These are phyloP conservation scores for Arthroderma sp. DNA, from an alignment of 2,329 filamentous ascomycete genomes.

Conservation along the genomic window DNA sequence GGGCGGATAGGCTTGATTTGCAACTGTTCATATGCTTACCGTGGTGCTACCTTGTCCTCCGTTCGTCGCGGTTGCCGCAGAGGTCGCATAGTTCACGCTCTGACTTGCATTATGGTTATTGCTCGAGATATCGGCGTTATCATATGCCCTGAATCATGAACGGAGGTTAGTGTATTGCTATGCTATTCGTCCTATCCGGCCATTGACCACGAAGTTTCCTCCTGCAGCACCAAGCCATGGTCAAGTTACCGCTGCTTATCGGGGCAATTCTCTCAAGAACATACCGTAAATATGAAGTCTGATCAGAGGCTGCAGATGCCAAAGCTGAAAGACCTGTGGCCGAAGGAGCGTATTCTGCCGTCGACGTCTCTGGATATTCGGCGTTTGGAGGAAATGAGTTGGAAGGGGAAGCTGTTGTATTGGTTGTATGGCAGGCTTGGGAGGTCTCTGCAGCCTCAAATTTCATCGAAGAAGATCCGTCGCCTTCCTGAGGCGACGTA, in stretches of 20 bases:
- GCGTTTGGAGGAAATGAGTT: conserved; percentile 25
- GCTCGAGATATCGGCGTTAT: conserved; percentile 8
- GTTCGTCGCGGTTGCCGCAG: conserved; percentile 53
- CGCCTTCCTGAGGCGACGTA: conserved; percentile 35
- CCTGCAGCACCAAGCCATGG: background rate
- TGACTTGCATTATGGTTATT: conserved; percentile 35
- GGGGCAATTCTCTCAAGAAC: conserved; percentile 14
- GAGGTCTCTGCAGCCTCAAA: conserved; percentile 36
- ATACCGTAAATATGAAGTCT: conserved; percentile 43
- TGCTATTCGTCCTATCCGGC: background rate
- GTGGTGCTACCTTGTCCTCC: conserved; percentile 46
- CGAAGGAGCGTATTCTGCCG: conserved; percentile 24
- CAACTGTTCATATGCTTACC: conserved; percentile 24
- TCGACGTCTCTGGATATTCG: conserved; percentile 18
- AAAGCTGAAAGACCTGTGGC: conserved; percentile 49
- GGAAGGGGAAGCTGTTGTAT: conserved; percentile 39
- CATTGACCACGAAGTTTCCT: background rate
- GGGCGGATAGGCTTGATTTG: conserved; percentile 15
- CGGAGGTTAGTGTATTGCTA: background rate
- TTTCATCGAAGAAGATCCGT: conserved; percentile 37
- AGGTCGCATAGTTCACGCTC: conserved; percentile 50
- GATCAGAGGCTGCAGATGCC: conserved; percentile 45
- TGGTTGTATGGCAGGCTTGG: conserved; percentile 29
- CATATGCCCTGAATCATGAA: conserved; percentile 10
- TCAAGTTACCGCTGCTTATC: background rate